Percentiles rank a stretch among this genome's conserved stretches.
phyloP scores from a whole-genome alignment of 23 red algal species.

The Cyanidium caldarium region DNA sequence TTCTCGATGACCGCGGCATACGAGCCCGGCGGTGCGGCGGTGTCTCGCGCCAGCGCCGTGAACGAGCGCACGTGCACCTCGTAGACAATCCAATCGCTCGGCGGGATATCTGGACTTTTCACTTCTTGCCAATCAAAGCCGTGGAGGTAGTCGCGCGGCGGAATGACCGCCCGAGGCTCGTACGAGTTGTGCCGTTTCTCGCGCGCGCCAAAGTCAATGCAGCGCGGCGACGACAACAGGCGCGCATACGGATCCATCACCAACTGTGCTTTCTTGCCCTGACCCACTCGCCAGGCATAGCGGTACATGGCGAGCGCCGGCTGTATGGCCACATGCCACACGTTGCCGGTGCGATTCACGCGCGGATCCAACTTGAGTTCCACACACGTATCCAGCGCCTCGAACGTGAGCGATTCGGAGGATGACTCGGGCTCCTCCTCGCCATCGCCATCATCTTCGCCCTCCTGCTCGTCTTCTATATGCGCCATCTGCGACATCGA shows the following conservation, averaged over 20 bases:
- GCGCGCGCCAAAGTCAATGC: constrained; percentile 17
- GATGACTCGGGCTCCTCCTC: too few species aligned
- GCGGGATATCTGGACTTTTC: constrained; percentile 28
- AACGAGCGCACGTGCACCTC: constrained; percentile 19
- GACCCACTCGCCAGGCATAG: constrained; percentile 1
- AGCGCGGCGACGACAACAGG: constrained; percentile 24
- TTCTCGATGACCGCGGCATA: constrained; percentile 15
- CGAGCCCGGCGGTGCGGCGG: neutral
- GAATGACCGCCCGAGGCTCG: constrained; percentile 42
- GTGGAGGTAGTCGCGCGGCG: neutral
- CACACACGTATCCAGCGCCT: neutral
- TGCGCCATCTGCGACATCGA: neutral
- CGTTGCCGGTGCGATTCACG: constrained; percentile 33
- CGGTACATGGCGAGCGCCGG: neutral
- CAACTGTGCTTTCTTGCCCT: constrained; percentile 15
- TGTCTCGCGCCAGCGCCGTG: neutral
- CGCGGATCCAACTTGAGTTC: constrained; percentile 14
- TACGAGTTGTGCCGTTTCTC: constrained; percentile 14
- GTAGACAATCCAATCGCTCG: constrained; percentile 5
- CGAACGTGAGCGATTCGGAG: neutral
- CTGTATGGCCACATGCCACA: constrained; percentile 52
- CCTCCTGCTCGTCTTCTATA: neutral
- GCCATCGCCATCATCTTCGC: neutral
- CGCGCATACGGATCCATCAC: constrained; percentile 76
- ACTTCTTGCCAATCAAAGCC: constrained; percentile 88